Base-by-base conservation (phyloP, 2,329 filamentous ascomycete species). In the Pleochaeta shiraiana region DNA sequence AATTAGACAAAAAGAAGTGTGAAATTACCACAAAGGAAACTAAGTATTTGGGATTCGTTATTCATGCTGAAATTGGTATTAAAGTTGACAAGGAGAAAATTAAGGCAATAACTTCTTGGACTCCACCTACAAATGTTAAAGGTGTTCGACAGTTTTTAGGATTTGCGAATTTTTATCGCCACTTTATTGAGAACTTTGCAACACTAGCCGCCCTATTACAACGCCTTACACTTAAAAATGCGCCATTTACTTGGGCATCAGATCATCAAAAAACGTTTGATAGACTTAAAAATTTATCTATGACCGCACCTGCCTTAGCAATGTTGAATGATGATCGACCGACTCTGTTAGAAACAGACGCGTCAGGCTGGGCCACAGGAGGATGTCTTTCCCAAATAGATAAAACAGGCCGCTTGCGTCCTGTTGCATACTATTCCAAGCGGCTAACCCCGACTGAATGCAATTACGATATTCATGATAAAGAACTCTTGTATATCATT, bases 381-480 rank as follows among this genome's bases (percentile, higher is more conserved):
- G 19, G 47, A n/a, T 19, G 16, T 33, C 19, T 60, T 12, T 60
- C 30, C 9, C 55, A 60, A 60, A n/a, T 33, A 31, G 55, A 60
- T 21, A 11, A 4, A n/a, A 34, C 19, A 9, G 55, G 55, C 12
- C 31, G 12, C 31, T n/a, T 60, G 5, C 30, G 16, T 33, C 28
- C 55, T n/a, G 55, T 60, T 16, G 55, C 55, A 31, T 59, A 31
- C 30, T 34, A 21, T 34, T 59, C 55, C 3, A 59, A 59, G 33
- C 16, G 16, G 55, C 55, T 59, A n/a, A 31, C 26, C 30, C 28
- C 28, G 19, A 26, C 55, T 34, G 26, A 59, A 59, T 59, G 9
- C 30, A 59, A 59, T 34, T 59, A 59, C 16, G 55, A 59, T 21
- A 59, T 59, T n/a, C 55, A 59, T 59, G 55, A 59, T 59, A 34